phyloP scores from a whole-genome alignment of 2,329 filamentous ascomycete species.

The Coniochaeta pulveracea region DNA sequence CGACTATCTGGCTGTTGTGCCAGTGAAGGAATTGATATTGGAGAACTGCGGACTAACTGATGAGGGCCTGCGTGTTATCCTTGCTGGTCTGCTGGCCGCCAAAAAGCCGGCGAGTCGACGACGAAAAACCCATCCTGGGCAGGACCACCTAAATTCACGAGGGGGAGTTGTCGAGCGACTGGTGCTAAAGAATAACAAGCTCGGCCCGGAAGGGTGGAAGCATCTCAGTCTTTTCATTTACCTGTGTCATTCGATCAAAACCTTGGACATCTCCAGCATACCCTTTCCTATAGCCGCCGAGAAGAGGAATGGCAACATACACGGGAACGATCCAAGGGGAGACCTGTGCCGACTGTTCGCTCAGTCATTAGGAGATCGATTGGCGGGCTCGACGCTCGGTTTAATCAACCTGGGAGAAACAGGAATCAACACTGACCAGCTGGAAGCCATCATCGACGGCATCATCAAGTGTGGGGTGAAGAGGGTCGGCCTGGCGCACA shows the following conservation, averaged over 20 bases:
- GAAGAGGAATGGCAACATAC: conserved; percentile 2
- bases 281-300: conserved; percentile 47
- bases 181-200: conserved; percentile 83
- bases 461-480: conserved; percentile 67
- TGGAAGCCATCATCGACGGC: conserved; percentile 71
- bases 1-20: conserved; percentile 89
- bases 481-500: conserved; percentile 74
- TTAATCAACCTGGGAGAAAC: conserved; percentile 78
- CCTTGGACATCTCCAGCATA: conserved; percentile 76
- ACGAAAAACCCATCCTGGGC: conserved; percentile 27
- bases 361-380: conserved; percentile 63
- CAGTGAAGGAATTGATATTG: conserved; percentile 73
- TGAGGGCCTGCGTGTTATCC: conserved; percentile 73
- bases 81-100: conserved; percentile 75
- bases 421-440: conserved; percentile 55
- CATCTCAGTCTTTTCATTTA: conserved; percentile 84
- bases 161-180: conserved; percentile 77
- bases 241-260: conserved; percentile 77
- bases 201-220: conserved; percentile 81
- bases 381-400: conserved; percentile 67
- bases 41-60: conserved; percentile 83
- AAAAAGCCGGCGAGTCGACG: conserved; percentile 52
- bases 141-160: conserved; percentile 30
- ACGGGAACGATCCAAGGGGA: conserved; percentile 11
- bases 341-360: conserved; percentile 58